Conservation (phyloP, 192 early-diverging fungal species). For the Paraglomus brasilianum region DNA sequence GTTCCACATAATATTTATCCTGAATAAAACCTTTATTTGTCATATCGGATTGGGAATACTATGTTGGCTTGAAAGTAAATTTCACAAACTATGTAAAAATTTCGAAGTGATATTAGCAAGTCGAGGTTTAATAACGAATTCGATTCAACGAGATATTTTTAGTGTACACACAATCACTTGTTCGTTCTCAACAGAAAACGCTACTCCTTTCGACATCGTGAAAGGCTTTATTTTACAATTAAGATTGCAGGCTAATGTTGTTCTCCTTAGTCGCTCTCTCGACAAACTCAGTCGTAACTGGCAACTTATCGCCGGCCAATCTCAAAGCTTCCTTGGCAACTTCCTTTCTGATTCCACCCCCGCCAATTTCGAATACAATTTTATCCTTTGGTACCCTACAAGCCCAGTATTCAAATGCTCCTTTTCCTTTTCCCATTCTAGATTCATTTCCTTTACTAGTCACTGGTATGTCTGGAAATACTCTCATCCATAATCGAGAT, state of each 20-base stretch:
- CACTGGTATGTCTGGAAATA: constrained; percentile 92
- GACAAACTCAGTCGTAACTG: constrained; percentile 70
- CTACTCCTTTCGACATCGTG: no score
- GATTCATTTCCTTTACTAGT: constrained; percentile 87
- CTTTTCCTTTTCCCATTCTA: constrained; percentile 99
- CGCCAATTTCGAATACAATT: constrained; percentile 86
- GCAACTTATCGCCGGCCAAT: constrained; percentile 61
- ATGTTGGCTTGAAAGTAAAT: no score
- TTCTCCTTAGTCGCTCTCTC: constrained; percentile 43
- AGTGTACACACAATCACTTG: no score
- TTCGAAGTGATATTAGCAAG: no score
- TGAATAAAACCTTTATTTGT: no score
- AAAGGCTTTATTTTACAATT: no score
- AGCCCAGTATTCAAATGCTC: constrained; percentile 89
- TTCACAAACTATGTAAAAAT: no score
- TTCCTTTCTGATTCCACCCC: constrained; percentile 76
- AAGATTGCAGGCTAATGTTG: not conserved
- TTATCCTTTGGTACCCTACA: constrained; percentile 85
- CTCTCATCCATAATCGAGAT: constrained; percentile 77
- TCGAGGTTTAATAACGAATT: no score
- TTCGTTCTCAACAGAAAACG: no score
- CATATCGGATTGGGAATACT: no score
- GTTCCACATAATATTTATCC: no score
- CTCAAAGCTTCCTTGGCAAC: constrained; percentile 75
- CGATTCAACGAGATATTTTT: no score